Evolutionary conservation across 2,329 filamentous ascomycete species (phyloP).

Genomic region (Penicillium sp.): DNA sequence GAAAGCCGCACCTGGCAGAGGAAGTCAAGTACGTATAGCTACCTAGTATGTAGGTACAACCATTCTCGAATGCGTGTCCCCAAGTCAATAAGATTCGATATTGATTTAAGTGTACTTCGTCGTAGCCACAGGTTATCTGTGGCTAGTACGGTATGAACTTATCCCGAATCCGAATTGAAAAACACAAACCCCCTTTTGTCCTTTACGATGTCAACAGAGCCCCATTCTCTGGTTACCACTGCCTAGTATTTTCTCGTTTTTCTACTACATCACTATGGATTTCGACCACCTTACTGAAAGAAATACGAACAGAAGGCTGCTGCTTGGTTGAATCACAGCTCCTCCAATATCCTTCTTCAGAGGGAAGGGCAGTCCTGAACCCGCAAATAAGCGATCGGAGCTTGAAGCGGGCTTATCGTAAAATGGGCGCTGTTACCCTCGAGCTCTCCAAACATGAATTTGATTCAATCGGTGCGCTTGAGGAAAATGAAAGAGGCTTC

Average conservation of each 20-base stretch:
- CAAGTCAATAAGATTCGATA: background rate
- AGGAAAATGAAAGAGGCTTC: background rate
- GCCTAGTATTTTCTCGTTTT: background rate
- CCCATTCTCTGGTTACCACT: too few species aligned
- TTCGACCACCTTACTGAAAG: background rate
- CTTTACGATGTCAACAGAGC: too few species aligned
- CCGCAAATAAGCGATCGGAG: background rate
- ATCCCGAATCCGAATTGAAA: background rate
- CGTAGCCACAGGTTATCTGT: background rate
- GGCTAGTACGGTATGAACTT: background rate
- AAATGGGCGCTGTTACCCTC: background rate
- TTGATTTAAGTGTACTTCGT: too few species aligned
- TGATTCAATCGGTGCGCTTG: background rate
- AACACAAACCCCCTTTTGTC: too few species aligned
- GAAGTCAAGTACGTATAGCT: too few species aligned
- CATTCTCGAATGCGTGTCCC: background rate
- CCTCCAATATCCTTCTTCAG: background rate
- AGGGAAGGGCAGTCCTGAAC: background rate
- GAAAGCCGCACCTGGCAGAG: too few species aligned
- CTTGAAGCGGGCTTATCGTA: background rate
- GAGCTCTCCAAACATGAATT: background rate
- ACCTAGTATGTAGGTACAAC: background rate
- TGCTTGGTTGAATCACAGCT: background rate
- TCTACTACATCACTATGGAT: background rate
- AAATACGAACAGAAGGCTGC: background rate